Evolutionary conservation across 306 rosid genomes (phyloP), one percentile per base, ranked within the genome.

Genomic region (Dryas drummondii): DNA sequence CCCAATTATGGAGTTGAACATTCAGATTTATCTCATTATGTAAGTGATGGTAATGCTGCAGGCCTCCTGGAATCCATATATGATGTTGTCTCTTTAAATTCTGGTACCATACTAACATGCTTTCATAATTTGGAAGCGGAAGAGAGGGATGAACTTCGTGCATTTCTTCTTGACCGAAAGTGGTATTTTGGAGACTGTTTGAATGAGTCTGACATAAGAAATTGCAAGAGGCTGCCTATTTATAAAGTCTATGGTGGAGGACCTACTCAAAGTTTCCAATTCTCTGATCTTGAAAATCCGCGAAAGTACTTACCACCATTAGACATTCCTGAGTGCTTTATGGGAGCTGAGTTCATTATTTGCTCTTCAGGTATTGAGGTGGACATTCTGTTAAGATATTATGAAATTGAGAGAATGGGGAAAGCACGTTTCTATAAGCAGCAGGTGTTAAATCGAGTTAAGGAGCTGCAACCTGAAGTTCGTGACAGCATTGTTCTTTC

Each of bases 351-450:
- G 80, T 94, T 91, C 82, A 87, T 94, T 79, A 70, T 88, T 69
- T 78, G 86, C 80, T 83, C 90, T 51, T 84, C 91, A 53, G 84
- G 73, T 76, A 75, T 71, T 60, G 98, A 94, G 79, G 86, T 80
- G 78, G 91, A 94, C 66, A 85, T 91, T 88, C 81, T 94, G 78
- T 79, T 82, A 78, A 91, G 91, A 80, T 90, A 83, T 78, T 90
- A 79, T 88, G 93, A 96, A 59, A 86, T 94, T 68, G 81, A 83
- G 82, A 91, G 92, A 82, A 91, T 94, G 98, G 91, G 97, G 67
- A 91, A 88, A 83, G 90, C 91, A 74, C 75, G 55, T 53, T 91
- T 94, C 85, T 94, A 88, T 82, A 82, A 80, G 86, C 76, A 82
- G 27, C 79, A 90, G 50, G 85, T 94, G 73, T 85, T 94, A 72